Evolutionary conservation across 1,139 yeast genomes (phyloP).

Genomic region (Debaryomyces udenii): DNA sequence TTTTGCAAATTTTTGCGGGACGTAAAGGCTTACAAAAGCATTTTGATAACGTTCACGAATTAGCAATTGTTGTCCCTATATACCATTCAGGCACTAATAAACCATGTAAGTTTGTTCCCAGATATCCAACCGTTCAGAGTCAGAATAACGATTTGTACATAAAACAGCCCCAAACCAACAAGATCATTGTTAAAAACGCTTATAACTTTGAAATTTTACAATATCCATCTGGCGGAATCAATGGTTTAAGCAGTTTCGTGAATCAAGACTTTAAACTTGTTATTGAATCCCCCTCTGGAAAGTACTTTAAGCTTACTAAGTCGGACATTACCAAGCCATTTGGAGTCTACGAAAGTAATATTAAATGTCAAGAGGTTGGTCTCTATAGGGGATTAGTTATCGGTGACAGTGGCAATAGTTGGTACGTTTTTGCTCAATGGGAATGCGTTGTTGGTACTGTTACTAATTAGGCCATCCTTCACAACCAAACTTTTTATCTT

Average conservation of each 20-base stretch:
- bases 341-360: conserved; percentile 60
- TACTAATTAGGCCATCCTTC: conserved; percentile 12
- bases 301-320: conserved; percentile 61
- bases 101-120: conserved; percentile 62
- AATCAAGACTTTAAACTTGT: conserved; percentile 60
- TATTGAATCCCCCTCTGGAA: conserved; percentile 83
- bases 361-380: conserved; percentile 73
- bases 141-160: conserved; percentile 78
- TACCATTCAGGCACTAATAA: conserved; percentile 70
- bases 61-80: conserved; percentile 77
- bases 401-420: conserved; percentile 76
- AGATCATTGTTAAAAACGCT: conserved; percentile 56
- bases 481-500: neutral
- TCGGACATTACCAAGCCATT: conserved; percentile 47
- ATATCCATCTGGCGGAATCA: conserved; percentile 63
- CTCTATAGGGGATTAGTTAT: conserved; percentile 81
- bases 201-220: conserved; percentile 68
- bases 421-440: conserved; percentile 97
- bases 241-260: conserved; percentile 35
- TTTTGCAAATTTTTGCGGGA: conserved; percentile 76
- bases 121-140: conserved; percentile 72
- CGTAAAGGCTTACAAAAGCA: conserved; percentile 63
- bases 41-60: conserved; percentile 63
- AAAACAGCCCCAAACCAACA: conserved; percentile 78
- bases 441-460: conserved; percentile 47